Conservation (phyloP, 768 basidiomycete species). For the Neoboletus magnificus region DNA sequence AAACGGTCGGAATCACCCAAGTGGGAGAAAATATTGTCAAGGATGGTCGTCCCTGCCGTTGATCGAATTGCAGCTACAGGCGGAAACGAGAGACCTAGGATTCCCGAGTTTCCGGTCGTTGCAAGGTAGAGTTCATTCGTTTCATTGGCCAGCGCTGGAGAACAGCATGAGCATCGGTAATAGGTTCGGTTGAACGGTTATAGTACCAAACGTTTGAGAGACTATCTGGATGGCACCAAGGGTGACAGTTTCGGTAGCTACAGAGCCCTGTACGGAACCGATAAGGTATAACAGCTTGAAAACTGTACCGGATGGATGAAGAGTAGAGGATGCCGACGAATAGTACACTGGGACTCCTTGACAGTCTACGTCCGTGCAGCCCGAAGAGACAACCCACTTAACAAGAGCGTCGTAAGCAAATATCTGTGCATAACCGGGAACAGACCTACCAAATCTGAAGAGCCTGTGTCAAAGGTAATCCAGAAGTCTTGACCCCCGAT, state of each 20-base stretch:
- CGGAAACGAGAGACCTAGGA: conserved; percentile 53
- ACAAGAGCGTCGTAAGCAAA: conserved; percentile 1
- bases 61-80: conserved; percentile 44
- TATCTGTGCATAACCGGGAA: not conserved
- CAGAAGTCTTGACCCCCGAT: conserved; percentile 43
- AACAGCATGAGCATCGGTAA: not conserved
- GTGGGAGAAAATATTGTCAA: conserved; percentile 46
- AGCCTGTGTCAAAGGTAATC: conserved; percentile 54
- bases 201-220: conserved; percentile 47
- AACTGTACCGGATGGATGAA: conserved; percentile 27
- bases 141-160: conserved; percentile 43
- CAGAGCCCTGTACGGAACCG: conserved; percentile 52
- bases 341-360: conserved; percentile 41
- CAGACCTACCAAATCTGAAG: conserved; percentile 47
- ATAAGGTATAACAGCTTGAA: conserved; percentile 52
- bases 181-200: not conserved
- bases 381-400: conserved; percentile 51
- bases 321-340: conserved; percentile 29
- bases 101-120: conserved; percentile 49
- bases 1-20: conserved; percentile 40
- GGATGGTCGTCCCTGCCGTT: conserved; percentile 42
- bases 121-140: conserved; percentile 44
- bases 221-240: conserved; percentile 45
- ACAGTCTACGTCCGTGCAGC: conserved; percentile 47
- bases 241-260: conserved; percentile 45